Conservation (phyloP, 306 rosid genomes). For the Alnus rubra region DNA sequence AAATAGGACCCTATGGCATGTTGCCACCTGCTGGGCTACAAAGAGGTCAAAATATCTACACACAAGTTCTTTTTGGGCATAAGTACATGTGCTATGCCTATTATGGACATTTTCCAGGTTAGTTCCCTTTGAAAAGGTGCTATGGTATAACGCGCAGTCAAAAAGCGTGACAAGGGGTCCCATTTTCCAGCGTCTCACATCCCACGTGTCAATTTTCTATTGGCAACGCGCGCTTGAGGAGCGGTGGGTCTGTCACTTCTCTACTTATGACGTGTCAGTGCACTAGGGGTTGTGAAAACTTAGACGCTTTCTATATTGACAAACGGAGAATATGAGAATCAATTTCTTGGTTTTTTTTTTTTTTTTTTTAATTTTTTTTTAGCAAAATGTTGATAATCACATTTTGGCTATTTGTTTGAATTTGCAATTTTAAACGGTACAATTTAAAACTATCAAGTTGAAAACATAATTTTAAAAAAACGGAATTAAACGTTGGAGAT, state of each 20-base stretch:
- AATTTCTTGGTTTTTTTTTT: no score
- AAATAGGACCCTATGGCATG: no score
- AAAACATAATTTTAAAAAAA: no score
- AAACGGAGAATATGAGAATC: no score
- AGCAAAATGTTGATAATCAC: no score
- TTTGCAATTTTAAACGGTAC: no score
- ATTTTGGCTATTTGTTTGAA: no score
- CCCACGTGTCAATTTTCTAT: neutral
- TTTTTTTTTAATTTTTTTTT: no score
- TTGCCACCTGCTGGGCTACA: neutral
- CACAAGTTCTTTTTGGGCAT: neutral
- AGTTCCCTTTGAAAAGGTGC: neutral
- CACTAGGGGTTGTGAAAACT: neutral
- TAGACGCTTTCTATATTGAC: neutral
- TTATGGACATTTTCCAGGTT: conserved; percentile 1
- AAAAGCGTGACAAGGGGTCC: conserved; percentile 25
- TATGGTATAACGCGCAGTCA: conserved; percentile 11
- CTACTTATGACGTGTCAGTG: conserved; percentile 5
- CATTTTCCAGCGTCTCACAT: neutral
- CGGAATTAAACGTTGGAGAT: no score
- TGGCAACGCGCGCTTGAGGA: neutral
- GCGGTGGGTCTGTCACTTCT: neutral
- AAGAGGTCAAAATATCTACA: conserved; percentile 9
- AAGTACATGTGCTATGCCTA: neutral
- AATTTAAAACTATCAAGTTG: no score